Base-by-base conservation (phyloP, 345 rosid genomes). In the Lumnitzera racemosa region DNA sequence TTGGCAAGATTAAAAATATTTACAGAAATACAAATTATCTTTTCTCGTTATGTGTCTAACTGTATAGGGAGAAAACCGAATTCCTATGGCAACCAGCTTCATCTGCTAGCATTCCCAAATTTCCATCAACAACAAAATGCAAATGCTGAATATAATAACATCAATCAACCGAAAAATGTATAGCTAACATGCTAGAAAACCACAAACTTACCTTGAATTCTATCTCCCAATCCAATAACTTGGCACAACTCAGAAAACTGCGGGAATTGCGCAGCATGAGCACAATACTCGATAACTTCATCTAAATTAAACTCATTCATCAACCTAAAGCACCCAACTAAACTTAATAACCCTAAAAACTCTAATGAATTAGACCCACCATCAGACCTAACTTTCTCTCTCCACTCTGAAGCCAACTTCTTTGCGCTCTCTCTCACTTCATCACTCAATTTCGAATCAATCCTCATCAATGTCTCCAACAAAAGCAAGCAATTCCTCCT, bases 371-470 rank as follows among this genome's bases (percentile, higher is more conserved):
- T 67, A 24, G 43, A n/a, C 31, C 73, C 67, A 56, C 67, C 78
- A 36, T 53, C 57, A 51, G 50, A 9, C 46, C 16, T 65, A 31
- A 70, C 72, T 70, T 71, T 83, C 49, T 41, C 57, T 63, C 68
- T 88, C 98, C 92, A 86, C 50, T 70, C 83, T 41, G 68, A 52
- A 8, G 90, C 95, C 63, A 88, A 5, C 41, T 20, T 70, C 72
- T 74, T 84, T 6, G 95, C 96, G 70, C 76, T 84, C 50, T 73
- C 82, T 53, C 70, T 83, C 52, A 66, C 79, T 36, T 75, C 72
- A 53, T 25, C 57, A 4, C 64, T 58, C 65, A 76, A 56, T 31
- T 50, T 69, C 16, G 57, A 67, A 55, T 69, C 47, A 55, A 52
- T 59, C 24, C 76, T 78, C 66, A 68, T 71, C 70, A 91, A 58